Evolutionary conservation across 108 stramenopile species (phyloP).

Genomic region (Cylindrotheca closterium): DNA sequence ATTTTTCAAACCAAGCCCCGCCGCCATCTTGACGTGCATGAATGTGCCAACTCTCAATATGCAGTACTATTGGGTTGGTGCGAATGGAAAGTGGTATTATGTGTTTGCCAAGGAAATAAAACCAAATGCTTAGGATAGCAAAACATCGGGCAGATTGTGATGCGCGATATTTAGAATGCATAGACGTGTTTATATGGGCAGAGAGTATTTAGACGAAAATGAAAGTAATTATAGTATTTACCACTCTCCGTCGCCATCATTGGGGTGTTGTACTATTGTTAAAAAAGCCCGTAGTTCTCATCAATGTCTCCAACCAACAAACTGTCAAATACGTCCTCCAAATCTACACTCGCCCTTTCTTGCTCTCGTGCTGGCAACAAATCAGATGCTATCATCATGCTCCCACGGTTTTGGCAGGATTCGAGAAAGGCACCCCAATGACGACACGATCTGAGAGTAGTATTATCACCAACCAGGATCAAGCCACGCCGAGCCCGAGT

Average conservation of each 20-base stretch:
- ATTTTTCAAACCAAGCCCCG: constrained; percentile 27
- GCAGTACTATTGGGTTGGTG: constrained; percentile 73
- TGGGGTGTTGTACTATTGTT: neutral
- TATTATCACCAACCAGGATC: constrained; percentile 48
- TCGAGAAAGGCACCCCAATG: constrained; percentile 62
- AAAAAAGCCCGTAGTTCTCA: constrained; percentile 7
- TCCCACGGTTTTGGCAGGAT: constrained; percentile 37
- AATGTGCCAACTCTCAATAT: constrained; percentile 42
- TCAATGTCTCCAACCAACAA: neutral
- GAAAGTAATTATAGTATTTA: neutral
- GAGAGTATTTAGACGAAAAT: neutral
- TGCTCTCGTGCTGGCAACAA: no score
- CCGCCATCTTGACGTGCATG: constrained; percentile 38
- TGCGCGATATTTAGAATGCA: neutral
- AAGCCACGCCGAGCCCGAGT: constrained; percentile 79
- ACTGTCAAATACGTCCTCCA: neutral
- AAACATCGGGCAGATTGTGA: neutral
- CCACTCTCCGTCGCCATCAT: neutral
- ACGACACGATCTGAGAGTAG: constrained; percentile 43
- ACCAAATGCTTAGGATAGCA: neutral
- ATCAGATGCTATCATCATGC: no score
- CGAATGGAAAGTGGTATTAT: constrained; percentile 51
- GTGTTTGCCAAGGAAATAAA: constrained; percentile 18
- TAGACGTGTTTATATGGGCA: neutral
- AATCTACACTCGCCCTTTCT: no score